Base-by-base conservation (phyloP, 2,329 filamentous ascomycete genomes). In the Aaosphaeria pasadenensis region DNA sequence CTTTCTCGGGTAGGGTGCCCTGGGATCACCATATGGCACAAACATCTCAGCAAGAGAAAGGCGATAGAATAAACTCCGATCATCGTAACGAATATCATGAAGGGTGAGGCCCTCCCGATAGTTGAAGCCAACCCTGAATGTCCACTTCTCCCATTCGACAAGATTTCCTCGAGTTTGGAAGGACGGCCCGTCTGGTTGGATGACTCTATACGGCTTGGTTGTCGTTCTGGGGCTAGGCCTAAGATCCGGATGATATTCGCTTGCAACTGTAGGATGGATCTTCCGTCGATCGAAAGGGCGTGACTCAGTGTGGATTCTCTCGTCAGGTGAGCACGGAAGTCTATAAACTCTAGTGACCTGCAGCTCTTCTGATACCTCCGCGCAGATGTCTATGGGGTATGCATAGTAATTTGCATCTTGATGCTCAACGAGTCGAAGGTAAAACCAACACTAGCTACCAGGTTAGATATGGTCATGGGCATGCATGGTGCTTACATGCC, bases 391-490 rank as follows among this genome's bases (percentile, higher is more conserved):
- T 6, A 83, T 69, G 0, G 81, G 80, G 46, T 82, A 82, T 4
- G 80, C 79, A 54, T 83, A 83, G 60, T 78, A 77, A 55, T 83
- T 83, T 32, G 78, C 74, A 47, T 82, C 77, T 0, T 63, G 59
- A 31, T 78, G 68, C 0, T 71, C 61, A 0, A 66, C 45, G 57
- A 39, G 70, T 48, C 71, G 69, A 46, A 69, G 57, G 45, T 71
- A 71, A 40, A 71, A 68, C 60, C 64, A 72, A 48, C 69, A 73
- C 67, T 71, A 29, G 39, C 11, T 30, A 30, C 9, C 24, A 32
- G 17, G 24, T 43, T 43, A 43, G 39, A 13, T 24, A 24, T 3
- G 17, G 17, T 24, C 17, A 24, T 24, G 17, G 17, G 17, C 17
- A 24, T 24, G 17, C 17, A 24, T 24, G 17, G 17, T 24, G 17